These are phyloP conservation scores for Avicennia marina DNA, from an alignment of 257 asterid species.

Conservation along the genomic window DNA sequence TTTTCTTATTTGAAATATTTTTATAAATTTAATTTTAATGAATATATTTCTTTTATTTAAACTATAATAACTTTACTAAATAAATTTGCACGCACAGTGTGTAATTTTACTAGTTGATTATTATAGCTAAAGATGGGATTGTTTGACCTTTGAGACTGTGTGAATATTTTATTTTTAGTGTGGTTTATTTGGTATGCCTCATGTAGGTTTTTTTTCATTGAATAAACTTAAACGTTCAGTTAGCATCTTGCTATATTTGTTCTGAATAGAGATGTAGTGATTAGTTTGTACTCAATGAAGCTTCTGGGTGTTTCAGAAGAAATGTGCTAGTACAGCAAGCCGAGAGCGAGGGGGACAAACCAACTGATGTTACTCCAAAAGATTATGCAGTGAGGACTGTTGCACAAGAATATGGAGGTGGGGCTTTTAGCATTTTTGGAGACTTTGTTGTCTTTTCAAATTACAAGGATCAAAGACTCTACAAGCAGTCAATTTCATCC, in stretches of 20 bases:
- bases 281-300: constrained; percentile 3
- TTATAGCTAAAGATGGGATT: too few relatives aligned
- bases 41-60: too few relatives aligned
- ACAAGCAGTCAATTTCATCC: constrained; percentile 56
- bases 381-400: constrained; percentile 84
- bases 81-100: too few relatives aligned
- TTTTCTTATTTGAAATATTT: too few relatives aligned
- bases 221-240: too few relatives aligned
- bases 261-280: background rate
- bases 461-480: constrained; percentile 88
- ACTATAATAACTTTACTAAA: too few relatives aligned
- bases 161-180: too few relatives aligned
- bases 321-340: constrained; percentile 72
- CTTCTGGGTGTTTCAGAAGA: constrained; percentile 51
- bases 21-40: too few relatives aligned
- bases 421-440: constrained; percentile 63
- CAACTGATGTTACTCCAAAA: constrained; percentile 62
- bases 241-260: background rate
- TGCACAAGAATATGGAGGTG: constrained; percentile 95
- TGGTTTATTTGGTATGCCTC: too few relatives aligned
- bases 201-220: too few relatives aligned
- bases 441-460: constrained; percentile 72
- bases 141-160: too few relatives aligned
- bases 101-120: too few relatives aligned
- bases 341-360: constrained; percentile 45